phyloP scores from a whole-genome alignment of 1,284 basidiomycete species.

The Macrocystidia cucumis region DNA sequence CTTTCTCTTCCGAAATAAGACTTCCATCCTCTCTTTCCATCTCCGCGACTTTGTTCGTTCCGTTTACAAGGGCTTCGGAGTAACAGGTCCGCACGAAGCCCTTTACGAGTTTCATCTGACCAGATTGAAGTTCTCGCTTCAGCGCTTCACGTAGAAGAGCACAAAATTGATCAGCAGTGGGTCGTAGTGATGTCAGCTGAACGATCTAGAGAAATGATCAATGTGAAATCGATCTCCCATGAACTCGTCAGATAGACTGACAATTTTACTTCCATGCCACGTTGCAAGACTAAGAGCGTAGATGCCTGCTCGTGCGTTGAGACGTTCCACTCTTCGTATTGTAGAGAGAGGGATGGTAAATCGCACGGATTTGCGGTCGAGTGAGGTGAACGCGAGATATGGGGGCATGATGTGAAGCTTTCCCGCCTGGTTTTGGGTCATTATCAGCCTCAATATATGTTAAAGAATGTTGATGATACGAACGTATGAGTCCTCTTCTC shows the following conservation, averaged over 20 bases:
- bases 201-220: slow-evolving; percentile 63
- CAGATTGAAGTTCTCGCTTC: slow-evolving; percentile 80
- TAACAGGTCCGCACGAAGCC: slow-evolving; percentile 90
- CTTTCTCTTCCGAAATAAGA: slow-evolving; percentile 46
- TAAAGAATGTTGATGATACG: slow-evolving; percentile 31
- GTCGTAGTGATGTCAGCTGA: slow-evolving; percentile 92
- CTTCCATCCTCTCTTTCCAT: slow-evolving; percentile 64
- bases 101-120: slow-evolving; percentile 93
- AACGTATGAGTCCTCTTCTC: slow-evolving; percentile 89
- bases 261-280: slow-evolving; percentile 95
- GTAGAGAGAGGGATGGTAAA: slow-evolving; percentile 92
- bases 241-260: too few species aligned
- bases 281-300: slow-evolving; percentile 92
- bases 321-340: slow-evolving; percentile 89
- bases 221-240: slow-evolving; percentile 8
- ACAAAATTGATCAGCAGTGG: slow-evolving; percentile 94
- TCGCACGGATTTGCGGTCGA: slow-evolving; percentile 88
- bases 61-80: slow-evolving; percentile 82
- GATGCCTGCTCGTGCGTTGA: slow-evolving; percentile 88
- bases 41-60: slow-evolving; percentile 43
- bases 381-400: slow-evolving; percentile 86
- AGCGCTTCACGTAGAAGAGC: slow-evolving; percentile 83
- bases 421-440: slow-evolving; percentile 65
- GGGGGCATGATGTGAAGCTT: slow-evolving; percentile 86
- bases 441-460: neutral